Conservation (phyloP, 306 rosid species). For the Senna siamea region DNA sequence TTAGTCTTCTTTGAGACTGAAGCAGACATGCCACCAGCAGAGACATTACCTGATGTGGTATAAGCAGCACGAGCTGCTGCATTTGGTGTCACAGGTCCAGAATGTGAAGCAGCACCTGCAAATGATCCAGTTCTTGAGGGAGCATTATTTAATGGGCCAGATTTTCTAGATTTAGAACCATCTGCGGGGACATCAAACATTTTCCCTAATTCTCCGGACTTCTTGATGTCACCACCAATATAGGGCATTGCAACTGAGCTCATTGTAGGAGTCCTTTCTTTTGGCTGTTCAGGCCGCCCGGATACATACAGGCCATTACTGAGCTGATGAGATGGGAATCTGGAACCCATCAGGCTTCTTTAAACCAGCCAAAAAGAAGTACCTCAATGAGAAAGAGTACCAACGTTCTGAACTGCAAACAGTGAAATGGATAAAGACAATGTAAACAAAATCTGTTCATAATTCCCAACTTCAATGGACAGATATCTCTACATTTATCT, state of each 20-base stretch:
- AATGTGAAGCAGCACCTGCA: constrained; percentile 93
- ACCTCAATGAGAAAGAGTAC: constrained; percentile 15
- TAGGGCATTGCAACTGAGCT: constrained; percentile 95
- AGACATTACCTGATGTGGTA: constrained; percentile 72
- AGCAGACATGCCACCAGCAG: constrained; percentile 69
- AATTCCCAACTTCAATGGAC: no score
- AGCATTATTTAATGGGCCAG: constrained; percentile 76
- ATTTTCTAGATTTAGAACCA: constrained; percentile 90
- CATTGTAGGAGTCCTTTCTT: constrained; percentile 94
- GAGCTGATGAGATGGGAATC: constrained; percentile 99
- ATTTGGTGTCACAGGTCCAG: constrained; percentile 84
- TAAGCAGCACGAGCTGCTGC: constrained; percentile 75
- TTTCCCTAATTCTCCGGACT: constrained; percentile 92
- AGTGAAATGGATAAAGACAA: constrained; percentile 2
- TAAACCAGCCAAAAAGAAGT: constrained; percentile 41
- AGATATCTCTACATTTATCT: no score
- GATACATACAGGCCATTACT: constrained; percentile 98
- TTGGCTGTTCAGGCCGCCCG: constrained; percentile 98
- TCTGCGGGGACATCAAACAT: constrained; percentile 96
- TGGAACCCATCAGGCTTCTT: constrained; percentile 82
- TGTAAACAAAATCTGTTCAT: constrained; percentile 10
- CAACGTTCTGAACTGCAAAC: constrained; percentile 50
- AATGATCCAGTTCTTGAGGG: constrained; percentile 93
- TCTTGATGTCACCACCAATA: constrained; percentile 97
- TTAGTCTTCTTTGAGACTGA: constrained; percentile 90